Conservation (phyloP, 2,329 filamentous ascomycete species). For the Sporothrix humicola region DNA sequence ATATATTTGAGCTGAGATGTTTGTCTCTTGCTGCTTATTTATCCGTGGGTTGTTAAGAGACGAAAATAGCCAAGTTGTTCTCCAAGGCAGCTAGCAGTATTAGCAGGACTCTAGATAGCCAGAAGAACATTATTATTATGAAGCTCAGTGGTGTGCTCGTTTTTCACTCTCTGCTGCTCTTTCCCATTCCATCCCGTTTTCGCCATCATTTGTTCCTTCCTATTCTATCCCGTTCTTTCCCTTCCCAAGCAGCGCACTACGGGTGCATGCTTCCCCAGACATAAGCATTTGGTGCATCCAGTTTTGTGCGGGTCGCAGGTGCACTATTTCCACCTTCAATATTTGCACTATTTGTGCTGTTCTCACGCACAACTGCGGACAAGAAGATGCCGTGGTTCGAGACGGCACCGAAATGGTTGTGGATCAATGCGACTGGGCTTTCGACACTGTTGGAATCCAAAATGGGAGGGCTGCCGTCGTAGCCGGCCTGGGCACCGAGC, state of each 20-base stretch:
- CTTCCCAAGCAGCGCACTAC: neutral
- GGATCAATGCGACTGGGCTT: conserved; percentile 37
- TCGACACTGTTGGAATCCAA: neutral
- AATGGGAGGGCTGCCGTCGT: conserved; percentile 20
- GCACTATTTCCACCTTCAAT: neutral
- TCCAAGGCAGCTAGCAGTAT: no score
- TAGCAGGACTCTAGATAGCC: no score
- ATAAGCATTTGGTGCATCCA: conserved; percentile 56
- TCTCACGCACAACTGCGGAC: conserved; percentile 38
- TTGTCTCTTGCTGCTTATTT: conserved; percentile 11
- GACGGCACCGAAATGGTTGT: conserved; percentile 64
- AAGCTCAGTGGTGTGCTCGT: neutral
- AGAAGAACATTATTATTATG: no score
- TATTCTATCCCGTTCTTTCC: conserved; percentile 6
- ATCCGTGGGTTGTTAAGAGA: neutral
- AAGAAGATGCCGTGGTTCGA: conserved; percentile 66
- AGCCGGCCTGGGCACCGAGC: conserved; percentile 34
- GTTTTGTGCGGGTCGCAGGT: conserved; percentile 46
- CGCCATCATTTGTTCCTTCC: neutral
- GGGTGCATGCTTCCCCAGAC: conserved; percentile 34
- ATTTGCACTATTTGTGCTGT: no score
- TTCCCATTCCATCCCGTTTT: neutral
- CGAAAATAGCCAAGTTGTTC: neutral
- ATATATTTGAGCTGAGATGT: conserved; percentile 15
- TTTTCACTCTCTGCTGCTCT: neutral